Base-by-base conservation (phyloP, 2,329 filamentous ascomycete genomes). In the Xylariaceae sp. region DNA sequence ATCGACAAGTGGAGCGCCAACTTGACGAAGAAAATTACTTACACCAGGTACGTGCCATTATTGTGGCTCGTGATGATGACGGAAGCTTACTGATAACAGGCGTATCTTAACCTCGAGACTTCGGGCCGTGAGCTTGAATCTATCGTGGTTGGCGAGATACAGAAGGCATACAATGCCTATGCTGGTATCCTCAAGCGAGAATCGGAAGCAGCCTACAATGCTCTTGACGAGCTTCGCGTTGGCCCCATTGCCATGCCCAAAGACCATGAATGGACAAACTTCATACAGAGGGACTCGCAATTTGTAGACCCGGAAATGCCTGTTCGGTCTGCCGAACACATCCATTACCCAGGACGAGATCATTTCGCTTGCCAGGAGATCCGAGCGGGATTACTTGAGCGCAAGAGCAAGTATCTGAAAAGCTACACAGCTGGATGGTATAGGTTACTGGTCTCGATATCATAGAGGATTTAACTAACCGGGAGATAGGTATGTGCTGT, bases 361-460 rank as follows among this genome's bases (percentile, higher is more conserved):
- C 87, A 95, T 63, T 82, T 87, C 47, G 81, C 87, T 39, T 64
- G 88, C 74, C 61, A 87, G 47, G 91, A 97, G 64, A 87, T 98
- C 39, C 78, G 90, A 46, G 88, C 89, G 16, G 93, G 93, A 3
- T 82, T 96, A 66, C 72, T 98, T 28, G 93, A 98, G 71, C 85
- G 93, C 52, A 97, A 97, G 81, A 95, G 89, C 77, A 98, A 97
- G 62, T 98, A 97, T 59, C 71, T 98, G 47, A 97, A 96, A 72
- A 96, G 90, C 63, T 96, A 96, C 64, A 93, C 90, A 7, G 87
- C 89, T 19, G 91, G 91, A 60, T 97, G 91, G 90, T 91, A 72
- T 67, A 83, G 70, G 34, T 32, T 32, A 4, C 28, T 34, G 18
- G 13, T 26, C 29, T 7, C 22, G 22, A 16, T 9, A 26, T 22